Evolutionary conservation across 176 grass and related monocot genomes (phyloP), one percentile per base, ranked within the genome.

Genomic region (Hordeum vulgare): DNA sequence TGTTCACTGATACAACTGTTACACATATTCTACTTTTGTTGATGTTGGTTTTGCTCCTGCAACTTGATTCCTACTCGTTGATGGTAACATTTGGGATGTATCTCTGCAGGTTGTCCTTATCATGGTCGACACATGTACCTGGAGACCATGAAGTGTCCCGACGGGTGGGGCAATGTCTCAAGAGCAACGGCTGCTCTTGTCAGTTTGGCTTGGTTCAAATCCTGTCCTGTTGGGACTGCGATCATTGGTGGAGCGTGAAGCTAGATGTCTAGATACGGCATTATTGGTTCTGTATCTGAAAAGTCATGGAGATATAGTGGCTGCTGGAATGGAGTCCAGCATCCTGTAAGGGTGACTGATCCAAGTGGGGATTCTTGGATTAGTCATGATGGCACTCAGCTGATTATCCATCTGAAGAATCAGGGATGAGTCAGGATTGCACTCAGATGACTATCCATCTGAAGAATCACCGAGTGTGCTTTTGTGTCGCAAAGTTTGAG

Each of bases 101-200:
- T 78, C 60, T 67, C 47, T 77, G 58, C 94, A 97, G 94, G 89
- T 89, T 88, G 78, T 88, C 70, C n/a, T 80, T 97, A 58, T 83
- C 85, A 91, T 94, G 91, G 82, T 97, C 74, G 87, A 71, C 89
- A 86, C 76, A 90, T 88, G 88, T 85, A 84, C 82, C 89, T 93
- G 67, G 76, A 88, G 81, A 87, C 72, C 85, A 85, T 89, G 59
- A 86, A 66, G 80, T 87, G 86, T 15, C 86, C 89, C 78, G 70
- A 89, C 83, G 91, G 94, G 75, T 88, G 87, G 94, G 86, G 82
- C 75, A 68, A 77, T 74, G 66, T 82, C 39, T 7, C 61, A 74
- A 87, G 81, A 87, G 84, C 68, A 68, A 61, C 0, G 37, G 75
- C 49, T 86, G 75, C 67, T 90, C 84, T 83, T 31, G 39, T 68